A percentile compares a stretch with the other conserved stretches of the same genome.
Evolutionary conservation across 1,284 basidiomycete species (phyloP).

Genomic region (Pyrrhoderma noxium): DNA sequence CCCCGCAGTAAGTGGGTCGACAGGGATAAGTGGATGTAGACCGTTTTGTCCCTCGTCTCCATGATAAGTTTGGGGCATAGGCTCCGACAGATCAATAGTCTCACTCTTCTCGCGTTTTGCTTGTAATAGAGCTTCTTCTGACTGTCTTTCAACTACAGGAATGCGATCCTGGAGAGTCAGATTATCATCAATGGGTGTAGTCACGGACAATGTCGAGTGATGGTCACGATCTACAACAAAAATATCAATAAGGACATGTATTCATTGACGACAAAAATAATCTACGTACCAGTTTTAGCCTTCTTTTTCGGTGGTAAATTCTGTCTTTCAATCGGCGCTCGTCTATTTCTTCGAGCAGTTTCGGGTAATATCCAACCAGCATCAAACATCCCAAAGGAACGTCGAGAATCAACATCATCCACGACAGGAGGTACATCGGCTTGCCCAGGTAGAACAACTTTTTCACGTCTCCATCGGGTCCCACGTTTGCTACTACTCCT

Average conservation of each 20-base stretch:
- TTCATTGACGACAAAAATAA: neutral
- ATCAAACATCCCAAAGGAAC: slow-evolving; percentile 81
- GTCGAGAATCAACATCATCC: slow-evolving; percentile 60
- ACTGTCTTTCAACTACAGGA: neutral
- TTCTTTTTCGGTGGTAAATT: slow-evolving; percentile 42
- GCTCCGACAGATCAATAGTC: slow-evolving; percentile 15
- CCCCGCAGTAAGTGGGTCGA: neutral
- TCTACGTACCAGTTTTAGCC: slow-evolving; percentile 39
- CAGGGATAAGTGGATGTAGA: neutral
- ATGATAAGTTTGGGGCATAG: neutral
- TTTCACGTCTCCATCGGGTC: slow-evolving; percentile 17
- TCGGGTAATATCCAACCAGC: slow-evolving; percentile 84
- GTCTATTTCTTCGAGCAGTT: slow-evolving; percentile 55
- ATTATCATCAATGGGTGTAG: slow-evolving; percentile 43
- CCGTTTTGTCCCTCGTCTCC: no score
- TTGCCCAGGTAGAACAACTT: slow-evolving; percentile 28
- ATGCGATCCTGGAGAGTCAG: slow-evolving; percentile 29
- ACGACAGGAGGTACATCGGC: slow-evolving; percentile 45
- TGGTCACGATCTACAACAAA: slow-evolving; percentile 28
- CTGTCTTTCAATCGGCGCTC: slow-evolving; percentile 36
- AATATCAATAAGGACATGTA: neutral
- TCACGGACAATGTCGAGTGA: slow-evolving; percentile 42
- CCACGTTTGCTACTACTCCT: slow-evolving; percentile 7
- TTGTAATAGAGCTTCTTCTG: slow-evolving; percentile 1
- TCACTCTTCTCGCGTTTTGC: slow-evolving; percentile 14